phyloP scores from a whole-genome alignment of 2,329 filamentous ascomycete species.

The Pseudocercospora ulei region DNA sequence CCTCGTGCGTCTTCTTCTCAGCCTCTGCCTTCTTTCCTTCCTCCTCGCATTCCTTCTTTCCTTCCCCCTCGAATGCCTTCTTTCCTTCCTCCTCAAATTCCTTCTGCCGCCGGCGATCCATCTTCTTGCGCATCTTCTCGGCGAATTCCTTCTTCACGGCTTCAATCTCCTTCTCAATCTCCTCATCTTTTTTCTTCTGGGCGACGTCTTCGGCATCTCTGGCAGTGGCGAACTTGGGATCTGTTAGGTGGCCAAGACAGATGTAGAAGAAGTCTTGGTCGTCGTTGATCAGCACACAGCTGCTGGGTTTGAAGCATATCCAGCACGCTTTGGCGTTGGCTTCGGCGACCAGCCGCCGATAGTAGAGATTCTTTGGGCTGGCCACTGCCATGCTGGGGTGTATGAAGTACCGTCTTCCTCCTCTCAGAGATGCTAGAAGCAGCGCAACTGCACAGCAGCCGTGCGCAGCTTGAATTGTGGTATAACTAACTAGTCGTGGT shows the following conservation, averaged over 20 bases:
- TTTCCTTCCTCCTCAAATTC: conserved; percentile 49
- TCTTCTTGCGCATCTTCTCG: conserved; percentile 41
- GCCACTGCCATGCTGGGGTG: conserved; percentile 34
- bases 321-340: conserved; percentile 74
- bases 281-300: conserved; percentile 81
- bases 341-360: conserved; percentile 77
- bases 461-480: too few relatives aligned
- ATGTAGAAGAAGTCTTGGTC: conserved; percentile 86
- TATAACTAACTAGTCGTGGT: too few relatives aligned
- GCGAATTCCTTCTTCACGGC: conserved; percentile 44
- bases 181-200: conserved; percentile 48
- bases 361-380: conserved; percentile 59
- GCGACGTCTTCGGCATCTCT: conserved; percentile 55
- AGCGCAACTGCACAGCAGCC: too few relatives aligned
- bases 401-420: too few relatives aligned
- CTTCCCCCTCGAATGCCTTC: conserved; percentile 53
- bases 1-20: conserved; percentile 62
- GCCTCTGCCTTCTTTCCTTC: conserved; percentile 57
- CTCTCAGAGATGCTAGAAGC: too few relatives aligned
- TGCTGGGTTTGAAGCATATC: conserved; percentile 81
- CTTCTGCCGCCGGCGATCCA: conserved; percentile 36
- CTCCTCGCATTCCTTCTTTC: conserved; percentile 32
- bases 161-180: conserved; percentile 43
- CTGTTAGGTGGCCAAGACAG: conserved; percentile 72
- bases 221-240: conserved; percentile 64